Base-by-base conservation (phyloP, 306 rosid genomes). In the Morella rubra region DNA sequence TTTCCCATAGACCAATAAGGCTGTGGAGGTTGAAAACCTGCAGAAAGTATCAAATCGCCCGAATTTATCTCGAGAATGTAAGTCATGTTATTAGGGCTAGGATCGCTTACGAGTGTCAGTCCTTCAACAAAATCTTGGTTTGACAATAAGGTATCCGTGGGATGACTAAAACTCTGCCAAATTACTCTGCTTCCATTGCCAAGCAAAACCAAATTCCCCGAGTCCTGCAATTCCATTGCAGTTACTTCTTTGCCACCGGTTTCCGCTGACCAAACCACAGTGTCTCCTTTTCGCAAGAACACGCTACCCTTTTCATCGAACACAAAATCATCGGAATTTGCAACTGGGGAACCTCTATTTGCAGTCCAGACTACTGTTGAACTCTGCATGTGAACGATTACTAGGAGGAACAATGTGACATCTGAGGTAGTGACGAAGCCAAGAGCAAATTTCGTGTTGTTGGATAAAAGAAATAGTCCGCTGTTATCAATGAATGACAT, bases 121-220 rank as follows among this genome's bases (percentile, higher is more conserved):
- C 99, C 99, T 76, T 88, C 88, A 1, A 16, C 71, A 80, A 89
- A 89, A n/a, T 86, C 85, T 81, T 95, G 99, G 44, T 51, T 74
- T 77, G 92, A 87, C 53, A 92, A 69, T 68, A 95, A 84, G 70
- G 97, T 90, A 82, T 95, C 85, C 4, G 97, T 90, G 20, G 99
- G 99, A 76, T 90, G 88, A 60, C 76, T 72, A 78, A 95, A 95
- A 89, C 99, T 95, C 81, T 90, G 87, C 99, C 99, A 95, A 74
- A 89, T 70, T 5, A 83, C 40, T 5, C 75, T 77, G 16, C 11
- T 74, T 49, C 82, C 89, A 11, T 53, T 85, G 22, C 87, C 88
- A 60, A 84, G 76, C 83, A 95, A 76, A 72, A 85, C 92, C 82
- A 95, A 82, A 56, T 95, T 92, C n/a, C 99, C 99, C 0, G 83